Evolutionary conservation across 345 rosid species (phyloP).

Genomic region (Gossypium bickii): DNA sequence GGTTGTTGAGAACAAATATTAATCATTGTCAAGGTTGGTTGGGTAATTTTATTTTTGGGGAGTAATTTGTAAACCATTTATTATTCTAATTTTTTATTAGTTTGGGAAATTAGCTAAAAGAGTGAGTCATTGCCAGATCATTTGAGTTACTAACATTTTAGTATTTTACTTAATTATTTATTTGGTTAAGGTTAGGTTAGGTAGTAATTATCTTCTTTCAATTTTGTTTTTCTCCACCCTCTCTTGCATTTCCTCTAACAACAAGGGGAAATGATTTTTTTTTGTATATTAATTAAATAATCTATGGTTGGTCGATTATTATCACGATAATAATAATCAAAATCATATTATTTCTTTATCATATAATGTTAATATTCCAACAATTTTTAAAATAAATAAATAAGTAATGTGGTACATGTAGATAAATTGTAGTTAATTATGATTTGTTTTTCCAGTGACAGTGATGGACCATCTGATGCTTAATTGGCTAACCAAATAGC

Average conservation of each 20-base stretch:
- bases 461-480: neutral
- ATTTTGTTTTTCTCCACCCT: neutral
- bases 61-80: neutral
- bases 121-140: slow-evolving; percentile 1
- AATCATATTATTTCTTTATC: neutral
- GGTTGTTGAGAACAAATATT: too few relatives aligned
- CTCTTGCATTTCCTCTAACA: neutral
- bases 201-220: neutral
- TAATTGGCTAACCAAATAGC: neutral
- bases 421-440: neutral
- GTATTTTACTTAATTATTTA: neutral
- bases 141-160: neutral
- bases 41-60: neutral
- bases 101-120: neutral
- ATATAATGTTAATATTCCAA: slow-evolving; percentile 15
- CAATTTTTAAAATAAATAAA: neutral
- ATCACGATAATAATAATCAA: neutral
- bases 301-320: neutral
- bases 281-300: neutral
- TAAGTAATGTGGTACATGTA: too few relatives aligned
- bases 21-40: too few relatives aligned
- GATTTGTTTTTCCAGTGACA: neutral
- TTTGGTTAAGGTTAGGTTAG: slow-evolving; percentile 1
- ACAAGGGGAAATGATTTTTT: neutral
- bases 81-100: neutral